phyloP scores from a whole-genome alignment of 768 basidiomycete genomes.

The Tylopilus rubrobrunneus region DNA sequence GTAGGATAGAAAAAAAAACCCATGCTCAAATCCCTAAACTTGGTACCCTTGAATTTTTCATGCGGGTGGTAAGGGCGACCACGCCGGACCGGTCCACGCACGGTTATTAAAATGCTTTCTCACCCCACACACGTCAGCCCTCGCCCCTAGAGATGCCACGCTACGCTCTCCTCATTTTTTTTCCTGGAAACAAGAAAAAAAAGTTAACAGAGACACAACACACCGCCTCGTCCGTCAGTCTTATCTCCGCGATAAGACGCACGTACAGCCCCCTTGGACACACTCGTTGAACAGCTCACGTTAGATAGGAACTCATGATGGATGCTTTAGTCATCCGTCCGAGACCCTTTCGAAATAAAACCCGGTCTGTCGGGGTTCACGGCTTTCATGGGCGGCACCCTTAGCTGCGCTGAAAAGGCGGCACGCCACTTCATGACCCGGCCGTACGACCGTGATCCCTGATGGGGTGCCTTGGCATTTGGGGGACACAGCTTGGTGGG shows the following conservation, averaged over 20 bases:
- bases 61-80: not conserved
- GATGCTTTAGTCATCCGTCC: not conserved
- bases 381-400: not conserved
- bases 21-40: not conserved
- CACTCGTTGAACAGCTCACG: too few relatives aligned
- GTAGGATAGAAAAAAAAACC: too few relatives aligned
- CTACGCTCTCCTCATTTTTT: not conserved
- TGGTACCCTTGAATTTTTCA: not conserved
- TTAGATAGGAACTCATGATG: not conserved
- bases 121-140: constrained; percentile 3
- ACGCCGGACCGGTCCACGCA: not conserved
- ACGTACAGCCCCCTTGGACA: not conserved
- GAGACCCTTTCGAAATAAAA: not conserved
- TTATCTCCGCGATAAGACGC: not conserved
- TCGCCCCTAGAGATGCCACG: not conserved
- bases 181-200: too few relatives aligned
- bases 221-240: not conserved
- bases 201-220: not conserved
- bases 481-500: constrained; percentile 6
- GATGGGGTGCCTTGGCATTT: not conserved
- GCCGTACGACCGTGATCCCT: not conserved
- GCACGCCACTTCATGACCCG: constrained; percentile 12
- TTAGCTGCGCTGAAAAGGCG: constrained; percentile 6
- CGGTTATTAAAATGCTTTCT: constrained; percentile 5
- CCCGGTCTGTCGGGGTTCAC: not conserved